Base-by-base conservation (phyloP, 495 filamentous ascomycete genomes). In the Talaromyces nanjingensis region DNA sequence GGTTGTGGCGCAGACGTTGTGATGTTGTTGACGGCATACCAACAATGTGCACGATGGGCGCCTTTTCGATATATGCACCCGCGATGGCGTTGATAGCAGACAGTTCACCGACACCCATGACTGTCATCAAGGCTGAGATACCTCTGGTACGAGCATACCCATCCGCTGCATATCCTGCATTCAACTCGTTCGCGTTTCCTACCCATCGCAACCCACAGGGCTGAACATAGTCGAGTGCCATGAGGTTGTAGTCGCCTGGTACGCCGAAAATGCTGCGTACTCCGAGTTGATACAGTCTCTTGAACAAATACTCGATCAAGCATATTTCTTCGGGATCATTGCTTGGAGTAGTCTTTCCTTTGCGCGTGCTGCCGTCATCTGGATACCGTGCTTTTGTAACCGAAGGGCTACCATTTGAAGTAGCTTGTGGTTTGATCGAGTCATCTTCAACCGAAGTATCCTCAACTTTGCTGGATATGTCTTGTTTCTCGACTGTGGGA, bases 91-190 rank as follows among this genome's bases (percentile, higher is more conserved):
- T 91, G 63, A 91, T 71, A 37, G 88, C 88, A 4, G 87, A 90
- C 4, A 93, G 78, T 70, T 93, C 91, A 27, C 90, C 90, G 16
- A 92, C 89, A 31, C 90, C 91, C 63, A 90, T 93, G 1, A 90
- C 92, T 34, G 91, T 94, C 39, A 92, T 74, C 55, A 93, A 70
- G 2, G 91, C 91, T 11, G 81, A 79, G 16, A 92, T 81, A 16
- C 89, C 89, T 65, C 88, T 89, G 59, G 90, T 79, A 31, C 90
- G 79, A 31, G 89, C 88, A 70, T 93, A 93, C 9, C 89, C 91
- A 75, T 94, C 90, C 11, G 90, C 87, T 11, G 90, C 89, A 66
- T 93, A 93, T 18, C 86, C 88, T n/a, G 89, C 89, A 71, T 93
- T 93, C 59, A 93, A 82, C 70, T 92, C 90, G 68, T 93, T 92